Conservation (phyloP, 345 rosid species). For the Populus euphratica region DNA sequence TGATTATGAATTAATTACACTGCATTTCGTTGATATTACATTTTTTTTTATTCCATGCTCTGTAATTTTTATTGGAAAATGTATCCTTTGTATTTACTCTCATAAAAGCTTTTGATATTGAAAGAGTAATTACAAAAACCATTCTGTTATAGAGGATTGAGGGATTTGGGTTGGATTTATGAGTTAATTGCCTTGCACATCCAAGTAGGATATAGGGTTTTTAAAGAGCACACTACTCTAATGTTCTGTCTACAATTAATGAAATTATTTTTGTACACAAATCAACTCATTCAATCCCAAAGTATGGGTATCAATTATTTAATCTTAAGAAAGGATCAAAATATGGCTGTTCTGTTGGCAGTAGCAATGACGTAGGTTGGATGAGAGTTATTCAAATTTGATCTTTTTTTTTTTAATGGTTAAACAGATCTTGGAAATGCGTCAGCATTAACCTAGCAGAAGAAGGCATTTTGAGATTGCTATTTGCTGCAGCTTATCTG, state of each 20-base stretch:
- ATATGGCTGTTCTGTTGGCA: neutral
- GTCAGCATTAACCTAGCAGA: conserved; percentile 66
- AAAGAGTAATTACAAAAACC: neutral
- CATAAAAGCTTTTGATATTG: neutral
- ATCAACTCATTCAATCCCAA: neutral
- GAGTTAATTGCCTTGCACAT: neutral
- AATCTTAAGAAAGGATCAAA: neutral
- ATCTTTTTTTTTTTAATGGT: conserved; percentile 14
- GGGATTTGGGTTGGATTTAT: neutral
- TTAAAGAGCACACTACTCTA: neutral
- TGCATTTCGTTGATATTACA: neutral
- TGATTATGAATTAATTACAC: too few relatives aligned
- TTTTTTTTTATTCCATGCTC: neutral
- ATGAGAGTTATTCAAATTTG: neutral
- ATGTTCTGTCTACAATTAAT: neutral
- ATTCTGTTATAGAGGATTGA: neutral
- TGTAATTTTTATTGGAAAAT: too few relatives aligned
- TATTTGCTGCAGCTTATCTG: conserved; percentile 73
- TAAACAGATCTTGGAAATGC: conserved; percentile 85
- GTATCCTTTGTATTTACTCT: neutral
- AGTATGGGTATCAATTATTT: neutral
- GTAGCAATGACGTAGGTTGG: neutral
- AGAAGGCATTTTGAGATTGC: conserved; percentile 83
- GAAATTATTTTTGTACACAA: neutral
- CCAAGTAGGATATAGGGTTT: neutral